These are phyloP conservation scores for Peribolospora baueri DNA, from an alignment of 768 basidiomycete genomes.

Conservation along the genomic window DNA sequence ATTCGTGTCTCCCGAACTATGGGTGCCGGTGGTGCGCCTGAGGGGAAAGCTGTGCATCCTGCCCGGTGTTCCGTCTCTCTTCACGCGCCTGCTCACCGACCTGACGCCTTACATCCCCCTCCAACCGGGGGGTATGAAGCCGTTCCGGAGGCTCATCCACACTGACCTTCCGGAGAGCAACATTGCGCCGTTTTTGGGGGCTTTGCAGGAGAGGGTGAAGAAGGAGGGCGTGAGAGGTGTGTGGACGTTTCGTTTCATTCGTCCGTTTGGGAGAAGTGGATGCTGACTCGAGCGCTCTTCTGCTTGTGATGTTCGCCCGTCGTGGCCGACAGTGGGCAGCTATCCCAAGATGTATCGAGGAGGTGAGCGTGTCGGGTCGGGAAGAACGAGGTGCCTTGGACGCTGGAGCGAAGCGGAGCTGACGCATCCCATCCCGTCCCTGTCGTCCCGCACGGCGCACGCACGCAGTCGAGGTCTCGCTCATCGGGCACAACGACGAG, in stretches of 20 bases:
- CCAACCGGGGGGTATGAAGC: slow-evolving; percentile 47
- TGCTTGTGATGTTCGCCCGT: not conserved
- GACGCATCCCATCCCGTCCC: too few species aligned
- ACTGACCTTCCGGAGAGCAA: slow-evolving; percentile 62
- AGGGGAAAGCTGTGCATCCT: slow-evolving; percentile 70
- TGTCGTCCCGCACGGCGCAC: slow-evolving; percentile 5
- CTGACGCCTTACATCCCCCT: slow-evolving; percentile 52
- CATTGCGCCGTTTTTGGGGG: slow-evolving; percentile 65
- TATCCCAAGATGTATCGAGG: slow-evolving; percentile 14
- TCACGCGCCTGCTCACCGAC: slow-evolving; percentile 50
- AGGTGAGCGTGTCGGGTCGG: too few species aligned
- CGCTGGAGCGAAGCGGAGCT: too few species aligned
- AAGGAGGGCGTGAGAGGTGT: slow-evolving; percentile 51
- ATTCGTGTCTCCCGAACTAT: too few species aligned
- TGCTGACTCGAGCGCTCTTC: not conserved
- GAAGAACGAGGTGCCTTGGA: too few species aligned
- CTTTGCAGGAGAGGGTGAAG: slow-evolving; percentile 46
- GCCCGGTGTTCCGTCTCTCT: slow-evolving; percentile 69
- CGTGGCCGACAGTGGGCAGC: slow-evolving; percentile 6
- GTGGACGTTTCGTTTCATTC: slow-evolving; percentile 37
- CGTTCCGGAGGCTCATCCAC: slow-evolving; percentile 56
- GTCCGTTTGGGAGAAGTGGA: not conserved
- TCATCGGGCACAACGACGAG: slow-evolving; percentile 28
- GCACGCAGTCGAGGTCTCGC: slow-evolving; percentile 42
- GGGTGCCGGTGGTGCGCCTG: slow-evolving; percentile 64